A percentile compares a stretch with the other conserved stretches of the same genome.
Conservation (phyloP, 2,329 filamentous ascomycete species). For the Penicillium corylophilum region DNA sequence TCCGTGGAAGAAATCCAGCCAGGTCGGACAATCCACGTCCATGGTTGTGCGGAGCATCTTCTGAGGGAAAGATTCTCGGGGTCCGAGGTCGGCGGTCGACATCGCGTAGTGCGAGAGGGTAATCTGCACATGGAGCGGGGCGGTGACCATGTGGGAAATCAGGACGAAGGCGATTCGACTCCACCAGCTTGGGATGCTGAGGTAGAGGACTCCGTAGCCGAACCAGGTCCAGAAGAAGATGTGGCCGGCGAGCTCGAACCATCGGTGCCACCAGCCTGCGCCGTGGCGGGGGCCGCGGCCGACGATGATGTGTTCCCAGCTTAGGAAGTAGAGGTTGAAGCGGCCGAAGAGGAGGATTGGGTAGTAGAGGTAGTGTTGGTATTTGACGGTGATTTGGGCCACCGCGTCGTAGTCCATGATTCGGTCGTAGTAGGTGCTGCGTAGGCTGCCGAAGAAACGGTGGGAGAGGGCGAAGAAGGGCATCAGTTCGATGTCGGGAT, state of each 20-base stretch:
- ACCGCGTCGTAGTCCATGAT: slow-evolving; percentile 74
- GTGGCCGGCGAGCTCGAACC: slow-evolving; percentile 74
- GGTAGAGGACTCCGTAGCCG: slow-evolving; percentile 75
- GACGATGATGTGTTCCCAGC: slow-evolving; percentile 72
- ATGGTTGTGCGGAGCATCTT: slow-evolving; percentile 91
- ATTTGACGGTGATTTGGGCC: slow-evolving; percentile 65
- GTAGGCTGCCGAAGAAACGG: slow-evolving; percentile 69
- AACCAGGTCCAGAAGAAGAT: slow-evolving; percentile 84
- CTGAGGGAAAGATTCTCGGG: slow-evolving; percentile 82
- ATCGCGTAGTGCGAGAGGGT: slow-evolving; percentile 94
- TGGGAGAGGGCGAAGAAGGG: slow-evolving; percentile 87
- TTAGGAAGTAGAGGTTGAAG: slow-evolving; percentile 88
- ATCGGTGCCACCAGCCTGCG: slow-evolving; percentile 78
- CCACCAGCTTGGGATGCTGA: slow-evolving; percentile 66
- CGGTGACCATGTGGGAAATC: slow-evolving; percentile 76
- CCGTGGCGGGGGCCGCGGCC: slow-evolving; percentile 72
- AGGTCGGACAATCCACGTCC: slow-evolving; percentile 84
- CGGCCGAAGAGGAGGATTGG: slow-evolving; percentile 75
- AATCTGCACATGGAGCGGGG: slow-evolving; percentile 84
- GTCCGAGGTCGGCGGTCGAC: slow-evolving; percentile 83
- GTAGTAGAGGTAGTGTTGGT: slow-evolving; percentile 82
- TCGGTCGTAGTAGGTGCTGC: slow-evolving; percentile 79
- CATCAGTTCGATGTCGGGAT: slow-evolving; percentile 90
- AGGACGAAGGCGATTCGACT: slow-evolving; percentile 73
- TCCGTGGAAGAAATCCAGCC: slow-evolving; percentile 87